Conservation (phyloP, 163 green algal species). For the Botryococcus braunii region DNA sequence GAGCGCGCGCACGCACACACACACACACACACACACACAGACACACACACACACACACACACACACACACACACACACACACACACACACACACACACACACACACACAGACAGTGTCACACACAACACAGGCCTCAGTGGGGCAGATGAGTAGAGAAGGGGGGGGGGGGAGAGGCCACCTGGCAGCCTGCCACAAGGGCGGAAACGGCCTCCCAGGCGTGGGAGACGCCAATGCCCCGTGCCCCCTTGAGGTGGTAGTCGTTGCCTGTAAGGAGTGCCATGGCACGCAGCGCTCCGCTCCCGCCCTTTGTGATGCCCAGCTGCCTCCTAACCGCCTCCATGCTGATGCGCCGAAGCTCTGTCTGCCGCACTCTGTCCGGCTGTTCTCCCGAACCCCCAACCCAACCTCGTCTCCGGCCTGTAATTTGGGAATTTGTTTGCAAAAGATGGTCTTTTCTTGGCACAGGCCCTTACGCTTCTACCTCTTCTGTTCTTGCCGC, state of each 20-base stretch:
- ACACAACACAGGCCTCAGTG: no score
- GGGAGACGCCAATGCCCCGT: conserved; percentile 25
- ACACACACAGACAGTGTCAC: no score
- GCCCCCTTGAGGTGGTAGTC: conserved; percentile 35
- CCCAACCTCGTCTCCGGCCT: not conserved
- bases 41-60: no score
- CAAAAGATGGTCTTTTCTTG: not conserved
- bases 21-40: no score
- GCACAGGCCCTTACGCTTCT: not conserved
- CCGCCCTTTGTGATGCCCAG: conserved; percentile 37
- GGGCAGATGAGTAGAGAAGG: no score
- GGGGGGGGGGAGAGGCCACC: no score
- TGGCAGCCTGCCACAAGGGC: no score
- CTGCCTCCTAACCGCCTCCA: not conserved
- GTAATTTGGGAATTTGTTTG: not conserved
- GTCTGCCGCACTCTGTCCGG: not conserved
- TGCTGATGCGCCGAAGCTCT: conserved; percentile 1
- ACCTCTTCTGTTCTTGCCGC: not conserved
- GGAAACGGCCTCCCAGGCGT: no score
- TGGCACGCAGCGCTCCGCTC: conserved; percentile 37
- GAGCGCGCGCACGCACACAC: no score
- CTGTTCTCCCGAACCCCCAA: not conserved
- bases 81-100: no score
- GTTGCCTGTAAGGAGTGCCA: conserved; percentile 57
- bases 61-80: no score